A percentile compares a stretch with the other conserved stretches of the same genome.
Evolutionary conservation across 2,329 filamentous ascomycete genomes (phyloP).

Genomic region (Nothopassalora personata): DNA sequence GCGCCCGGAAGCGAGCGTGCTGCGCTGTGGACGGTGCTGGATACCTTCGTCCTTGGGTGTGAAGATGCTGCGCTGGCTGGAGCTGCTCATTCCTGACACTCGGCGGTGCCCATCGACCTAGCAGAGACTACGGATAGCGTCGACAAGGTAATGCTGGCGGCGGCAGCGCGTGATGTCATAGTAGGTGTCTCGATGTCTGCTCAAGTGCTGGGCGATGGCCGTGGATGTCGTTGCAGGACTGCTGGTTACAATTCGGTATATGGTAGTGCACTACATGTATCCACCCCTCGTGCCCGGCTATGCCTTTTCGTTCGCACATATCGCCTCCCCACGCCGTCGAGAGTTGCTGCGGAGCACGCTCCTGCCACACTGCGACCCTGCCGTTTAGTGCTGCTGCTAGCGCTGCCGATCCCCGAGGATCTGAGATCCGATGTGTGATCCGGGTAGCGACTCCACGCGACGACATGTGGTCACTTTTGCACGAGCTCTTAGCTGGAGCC

Average conservation of each 20-base stretch:
- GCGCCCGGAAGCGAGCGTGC: conserved; percentile 2
- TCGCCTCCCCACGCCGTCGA: not conserved
- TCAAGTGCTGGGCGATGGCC: not conserved
- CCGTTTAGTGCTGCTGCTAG: too few relatives aligned
- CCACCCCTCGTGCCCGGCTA: not conserved
- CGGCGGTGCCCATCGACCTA: not conserved
- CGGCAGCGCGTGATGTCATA: conserved; percentile 4
- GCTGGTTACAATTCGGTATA: not conserved
- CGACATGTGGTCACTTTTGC: too few relatives aligned
- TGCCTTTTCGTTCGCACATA: not conserved
- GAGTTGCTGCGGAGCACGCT: not conserved
- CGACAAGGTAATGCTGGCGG: not conserved
- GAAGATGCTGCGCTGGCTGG: conserved; percentile 14
- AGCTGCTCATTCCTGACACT: conserved; percentile 15
- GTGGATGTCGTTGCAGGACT: not conserved
- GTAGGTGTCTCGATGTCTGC: not conserved
- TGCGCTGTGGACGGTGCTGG: conserved; percentile 1
- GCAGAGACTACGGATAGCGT: not conserved
- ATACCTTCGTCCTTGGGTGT: conserved; percentile 15
- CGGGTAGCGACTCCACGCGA: too few relatives aligned
- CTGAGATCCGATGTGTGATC: too few relatives aligned
- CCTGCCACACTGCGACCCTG: too few relatives aligned
- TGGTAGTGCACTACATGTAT: not conserved
- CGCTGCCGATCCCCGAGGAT: too few relatives aligned
- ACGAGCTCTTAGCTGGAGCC: too few relatives aligned